phyloP scores from a whole-genome alignment of 805 yeast species.

The Candida rishiriensis region DNA sequence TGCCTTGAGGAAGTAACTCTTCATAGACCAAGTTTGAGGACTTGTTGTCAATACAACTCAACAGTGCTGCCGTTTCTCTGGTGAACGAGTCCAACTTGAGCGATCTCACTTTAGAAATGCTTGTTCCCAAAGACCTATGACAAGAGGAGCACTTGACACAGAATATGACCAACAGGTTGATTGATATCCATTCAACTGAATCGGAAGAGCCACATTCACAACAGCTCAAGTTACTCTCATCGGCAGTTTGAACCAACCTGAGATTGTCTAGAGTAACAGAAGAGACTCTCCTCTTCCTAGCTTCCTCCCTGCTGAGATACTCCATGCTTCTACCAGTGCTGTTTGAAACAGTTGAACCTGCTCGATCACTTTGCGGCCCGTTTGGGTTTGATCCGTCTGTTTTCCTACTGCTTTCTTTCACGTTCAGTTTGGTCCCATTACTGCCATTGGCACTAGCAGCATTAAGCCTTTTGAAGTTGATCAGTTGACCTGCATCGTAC shows the following conservation, averaged over 20 bases:
- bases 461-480: conserved; percentile 16
- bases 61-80: conserved; percentile 52
- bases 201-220: conserved; percentile 71
- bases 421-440: not conserved
- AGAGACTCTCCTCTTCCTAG: conserved; percentile 28
- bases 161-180: conserved; percentile 64
- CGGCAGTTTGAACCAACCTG: conserved; percentile 36
- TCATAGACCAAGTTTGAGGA: conserved; percentile 61
- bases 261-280: conserved; percentile 32
- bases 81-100: conserved; percentile 69
- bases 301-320: not conserved
- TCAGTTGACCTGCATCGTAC: conserved; percentile 44
- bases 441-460: not conserved
- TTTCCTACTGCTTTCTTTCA: not conserved
- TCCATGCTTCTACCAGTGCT: no score
- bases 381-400: no score
- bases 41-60: conserved; percentile 49
- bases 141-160: conserved; percentile 86
- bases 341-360: not conserved
- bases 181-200: conserved; percentile 82
- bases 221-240: conserved; percentile 59
- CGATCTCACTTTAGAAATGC: conserved; percentile 73
- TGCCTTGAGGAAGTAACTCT: conserved; percentile 21
- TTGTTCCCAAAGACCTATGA: conserved; percentile 85
- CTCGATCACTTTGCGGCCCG: not conserved